A percentile compares a stretch with the other conserved stretches of the same genome.
These are phyloP conservation scores for Amborella trichopoda DNA, from an alignment of 164 flowering plant genomes.

Conservation along the genomic window DNA sequence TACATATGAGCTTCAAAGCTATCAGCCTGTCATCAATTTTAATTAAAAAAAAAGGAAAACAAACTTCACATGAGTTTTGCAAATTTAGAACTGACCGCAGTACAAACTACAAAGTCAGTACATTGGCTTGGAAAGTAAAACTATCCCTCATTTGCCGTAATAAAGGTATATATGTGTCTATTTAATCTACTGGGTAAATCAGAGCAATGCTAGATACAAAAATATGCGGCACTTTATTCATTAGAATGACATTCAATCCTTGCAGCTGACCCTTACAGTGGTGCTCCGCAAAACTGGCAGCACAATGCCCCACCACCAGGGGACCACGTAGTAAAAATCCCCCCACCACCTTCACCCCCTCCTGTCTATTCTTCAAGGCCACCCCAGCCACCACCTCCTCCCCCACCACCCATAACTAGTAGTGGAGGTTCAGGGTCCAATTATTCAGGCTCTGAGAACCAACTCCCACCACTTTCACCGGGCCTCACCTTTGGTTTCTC, in stretches of 20 bases:
- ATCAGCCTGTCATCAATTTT: too few relatives aligned
- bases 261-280: constrained; percentile 36
- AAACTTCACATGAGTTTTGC: too few relatives aligned
- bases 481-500: constrained; percentile 52
- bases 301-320: constrained; percentile 41
- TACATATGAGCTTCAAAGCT: too few relatives aligned
- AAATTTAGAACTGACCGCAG: too few relatives aligned
- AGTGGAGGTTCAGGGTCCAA: constrained; percentile 67
- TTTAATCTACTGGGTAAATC: too few relatives aligned
- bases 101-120: too few relatives aligned
- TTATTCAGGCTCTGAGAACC: constrained; percentile 42
- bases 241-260: background rate
- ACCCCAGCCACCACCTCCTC: constrained; percentile 22
- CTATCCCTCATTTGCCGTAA: too few relatives aligned
- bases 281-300: constrained; percentile 44
- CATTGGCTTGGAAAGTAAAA: too few relatives aligned
- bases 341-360: constrained; percentile 43
- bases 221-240: too few relatives aligned
- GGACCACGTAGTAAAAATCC: constrained; percentile 25
- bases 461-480: constrained; percentile 65
- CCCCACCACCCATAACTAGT: constrained; percentile 39
- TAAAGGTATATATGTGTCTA: too few relatives aligned
- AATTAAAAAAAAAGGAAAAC: too few relatives aligned
- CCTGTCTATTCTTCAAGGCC: constrained; percentile 35
- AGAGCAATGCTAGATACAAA: too few relatives aligned